Percentiles rank a stretch among this genome's conserved stretches.
These are phyloP conservation scores for Lizonia empirigonia DNA, from an alignment of 2,329 filamentous ascomycete species.

Conservation along the genomic window DNA sequence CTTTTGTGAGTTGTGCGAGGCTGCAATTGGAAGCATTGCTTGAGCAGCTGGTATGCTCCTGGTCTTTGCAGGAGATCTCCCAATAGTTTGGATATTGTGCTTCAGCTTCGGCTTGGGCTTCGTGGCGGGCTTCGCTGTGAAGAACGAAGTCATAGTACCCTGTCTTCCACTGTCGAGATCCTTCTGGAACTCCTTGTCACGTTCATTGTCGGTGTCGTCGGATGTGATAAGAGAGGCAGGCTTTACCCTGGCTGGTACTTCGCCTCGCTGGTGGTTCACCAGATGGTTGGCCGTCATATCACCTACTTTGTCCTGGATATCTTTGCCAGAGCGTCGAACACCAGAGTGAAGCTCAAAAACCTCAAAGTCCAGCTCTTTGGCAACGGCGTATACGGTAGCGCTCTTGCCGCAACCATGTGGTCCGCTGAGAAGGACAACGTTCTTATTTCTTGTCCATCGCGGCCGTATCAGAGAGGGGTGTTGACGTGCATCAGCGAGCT, in stretches of 20 bases:
- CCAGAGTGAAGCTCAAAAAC: constrained; percentile 93
- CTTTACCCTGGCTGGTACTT: constrained; percentile 32
- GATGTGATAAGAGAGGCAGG: constrained; percentile 14
- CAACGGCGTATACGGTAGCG: constrained; percentile 87
- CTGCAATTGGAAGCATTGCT: constrained; percentile 29
- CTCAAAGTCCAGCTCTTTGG: constrained; percentile 89
- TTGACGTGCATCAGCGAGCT: constrained; percentile 61
- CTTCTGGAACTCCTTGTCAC: constrained; percentile 56
- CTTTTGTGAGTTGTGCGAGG: constrained; percentile 65
- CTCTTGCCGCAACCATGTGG: constrained; percentile 92
- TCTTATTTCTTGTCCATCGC: constrained; percentile 57
- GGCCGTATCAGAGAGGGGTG: constrained; percentile 43
- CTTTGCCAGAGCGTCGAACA: constrained; percentile 82
- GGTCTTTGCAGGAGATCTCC: constrained; percentile 16
- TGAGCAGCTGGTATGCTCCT: constrained; percentile 21
- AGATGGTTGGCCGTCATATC: constrained; percentile 97
- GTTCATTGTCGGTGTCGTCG: constrained; percentile 47
- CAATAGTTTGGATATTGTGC: constrained; percentile 17
- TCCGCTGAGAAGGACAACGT: constrained; percentile 86
- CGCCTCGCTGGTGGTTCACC: constrained; percentile 61
- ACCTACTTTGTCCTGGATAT: constrained; percentile 88
- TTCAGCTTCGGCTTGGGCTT: constrained; percentile 31
- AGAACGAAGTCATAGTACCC: constrained; percentile 80
- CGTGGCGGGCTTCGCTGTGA: constrained; percentile 57
- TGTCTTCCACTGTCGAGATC: constrained; percentile 73